Percentiles rank a stretch among this genome's conserved stretches.
Evolutionary conservation across 345 rosid species (phyloP).

Genomic region (Sonneratia caseolaris): DNA sequence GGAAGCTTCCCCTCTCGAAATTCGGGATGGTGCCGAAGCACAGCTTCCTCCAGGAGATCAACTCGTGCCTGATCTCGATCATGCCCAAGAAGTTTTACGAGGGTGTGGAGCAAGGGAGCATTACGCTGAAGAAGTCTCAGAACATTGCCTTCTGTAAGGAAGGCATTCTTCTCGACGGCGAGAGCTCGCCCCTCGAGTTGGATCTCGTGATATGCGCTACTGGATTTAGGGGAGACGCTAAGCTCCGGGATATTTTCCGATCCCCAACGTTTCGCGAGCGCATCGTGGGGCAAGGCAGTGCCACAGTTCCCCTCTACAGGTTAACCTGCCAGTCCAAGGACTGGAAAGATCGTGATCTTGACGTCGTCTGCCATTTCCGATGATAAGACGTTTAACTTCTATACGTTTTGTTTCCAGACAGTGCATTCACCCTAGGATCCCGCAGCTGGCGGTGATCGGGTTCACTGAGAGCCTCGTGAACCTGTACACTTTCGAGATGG

Average conservation of each 20-base stretch:
- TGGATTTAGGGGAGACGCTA: conserved; percentile 29
- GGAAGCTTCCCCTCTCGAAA: conserved; percentile 23
- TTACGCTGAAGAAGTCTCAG: conserved; percentile 29
- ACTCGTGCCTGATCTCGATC: conserved; percentile 17
- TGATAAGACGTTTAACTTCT: no score
- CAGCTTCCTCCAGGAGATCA: conserved; percentile 19
- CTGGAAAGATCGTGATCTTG: background rate
- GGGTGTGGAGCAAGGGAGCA: conserved; percentile 35
- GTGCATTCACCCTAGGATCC: conserved; percentile 27
- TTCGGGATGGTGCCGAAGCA: conserved; percentile 37
- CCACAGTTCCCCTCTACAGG: conserved; percentile 36
- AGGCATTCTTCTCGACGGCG: conserved; percentile 20
- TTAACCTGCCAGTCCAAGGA: conserved; percentile 3
- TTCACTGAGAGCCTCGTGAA: conserved; percentile 29
- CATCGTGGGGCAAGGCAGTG: conserved; percentile 17
- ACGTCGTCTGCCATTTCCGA: no score
- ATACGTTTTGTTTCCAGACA: conserved; percentile 17
- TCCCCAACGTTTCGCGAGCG: conserved; percentile 17
- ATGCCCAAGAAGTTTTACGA: conserved; percentile 24
- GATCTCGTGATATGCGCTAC: conserved; percentile 30
- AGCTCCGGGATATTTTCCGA: conserved; percentile 22
- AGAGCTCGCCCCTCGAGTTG: conserved; percentile 13
- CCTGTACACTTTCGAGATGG: conserved; percentile 30
- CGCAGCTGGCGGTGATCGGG: conserved; percentile 33
- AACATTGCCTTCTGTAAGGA: conserved; percentile 21